These are phyloP conservation scores for Paragyromitra xinjiangensis DNA, from an alignment of 495 filamentous ascomycete genomes.

Conservation along the genomic window DNA sequence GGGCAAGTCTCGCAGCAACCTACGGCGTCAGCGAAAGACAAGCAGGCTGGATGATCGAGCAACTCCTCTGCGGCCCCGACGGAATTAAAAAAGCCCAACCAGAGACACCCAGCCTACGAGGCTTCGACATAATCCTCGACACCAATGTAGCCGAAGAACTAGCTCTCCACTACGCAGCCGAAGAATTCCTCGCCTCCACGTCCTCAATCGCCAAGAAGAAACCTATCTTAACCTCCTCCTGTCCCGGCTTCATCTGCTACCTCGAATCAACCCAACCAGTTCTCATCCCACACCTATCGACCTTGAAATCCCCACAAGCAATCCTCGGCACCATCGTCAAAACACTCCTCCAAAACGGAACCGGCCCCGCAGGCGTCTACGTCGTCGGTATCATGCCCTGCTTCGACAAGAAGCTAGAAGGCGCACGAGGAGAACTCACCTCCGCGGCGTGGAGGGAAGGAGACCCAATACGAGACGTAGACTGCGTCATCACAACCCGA, in stretches of 20 bases:
- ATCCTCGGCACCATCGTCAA: slow-evolving; percentile 89
- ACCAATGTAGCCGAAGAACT: slow-evolving; percentile 78
- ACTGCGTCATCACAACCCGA: slow-evolving; percentile 95
- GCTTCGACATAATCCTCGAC: slow-evolving; percentile 87
- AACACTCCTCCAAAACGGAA: slow-evolving; percentile 74
- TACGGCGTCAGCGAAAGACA: slow-evolving; percentile 75
- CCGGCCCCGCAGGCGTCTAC: slow-evolving; percentile 78
- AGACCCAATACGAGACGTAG: slow-evolving; percentile 76
- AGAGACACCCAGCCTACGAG: slow-evolving; percentile 61
- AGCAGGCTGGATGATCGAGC: slow-evolving; percentile 81
- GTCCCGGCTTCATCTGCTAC: slow-evolving; percentile 98
- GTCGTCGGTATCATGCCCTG: slow-evolving; percentile 96
- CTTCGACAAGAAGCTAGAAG: slow-evolving; percentile 99
- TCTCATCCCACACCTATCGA: slow-evolving; percentile 88
- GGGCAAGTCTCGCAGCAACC: slow-evolving; percentile 85
- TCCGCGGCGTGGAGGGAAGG: slow-evolving; percentile 71
- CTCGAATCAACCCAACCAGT: slow-evolving; percentile 96
- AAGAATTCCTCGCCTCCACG: slow-evolving; percentile 76
- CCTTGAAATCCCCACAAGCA: slow-evolving; percentile 92
- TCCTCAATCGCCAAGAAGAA: slow-evolving; percentile 57
- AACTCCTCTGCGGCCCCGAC: slow-evolving; percentile 74
- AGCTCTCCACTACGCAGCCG: slow-evolving; percentile 80
- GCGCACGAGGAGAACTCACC: slow-evolving; percentile 90
- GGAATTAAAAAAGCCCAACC: slow-evolving; percentile 65
- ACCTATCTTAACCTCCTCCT: slow-evolving; percentile 88